Evolutionary conservation across 495 filamentous ascomycete species (phyloP).

Genomic region (Penicillium pancosmium): DNA sequence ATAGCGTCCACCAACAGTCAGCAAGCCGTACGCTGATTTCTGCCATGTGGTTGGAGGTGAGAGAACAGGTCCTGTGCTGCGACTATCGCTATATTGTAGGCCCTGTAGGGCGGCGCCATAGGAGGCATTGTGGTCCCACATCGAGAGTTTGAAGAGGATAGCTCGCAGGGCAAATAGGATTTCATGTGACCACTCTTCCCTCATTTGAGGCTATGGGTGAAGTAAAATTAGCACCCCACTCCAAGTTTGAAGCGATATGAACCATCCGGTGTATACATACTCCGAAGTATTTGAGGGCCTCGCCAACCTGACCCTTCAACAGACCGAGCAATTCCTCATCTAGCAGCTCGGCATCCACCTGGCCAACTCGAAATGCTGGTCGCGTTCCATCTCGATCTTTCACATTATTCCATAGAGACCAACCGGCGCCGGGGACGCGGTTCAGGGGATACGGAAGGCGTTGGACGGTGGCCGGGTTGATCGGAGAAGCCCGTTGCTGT

Average conservation of each 20-base stretch:
- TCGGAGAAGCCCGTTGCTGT: slow-evolving; percentile 59
- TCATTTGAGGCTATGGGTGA: slow-evolving; percentile 52
- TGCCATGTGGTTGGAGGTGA: slow-evolving; percentile 72
- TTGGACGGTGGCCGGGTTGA: slow-evolving; percentile 52
- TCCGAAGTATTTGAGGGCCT: slow-evolving; percentile 86
- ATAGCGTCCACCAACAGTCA: slow-evolving; percentile 88
- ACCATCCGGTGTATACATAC: slow-evolving; percentile 33
- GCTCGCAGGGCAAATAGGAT: slow-evolving; percentile 76
- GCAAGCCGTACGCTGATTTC: slow-evolving; percentile 78
- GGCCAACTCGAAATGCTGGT: slow-evolving; percentile 90
- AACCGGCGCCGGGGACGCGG: slow-evolving; percentile 55
- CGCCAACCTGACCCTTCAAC: slow-evolving; percentile 83
- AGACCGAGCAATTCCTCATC: slow-evolving; percentile 91
- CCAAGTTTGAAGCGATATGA: neutral
- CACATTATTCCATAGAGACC: slow-evolving; percentile 69
- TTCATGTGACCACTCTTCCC: slow-evolving; percentile 85
- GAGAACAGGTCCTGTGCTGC: slow-evolving; percentile 61
- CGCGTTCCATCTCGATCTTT: slow-evolving; percentile 75
- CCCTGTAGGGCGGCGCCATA: slow-evolving; percentile 95
- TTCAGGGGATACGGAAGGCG: slow-evolving; percentile 68
- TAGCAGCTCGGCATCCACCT: slow-evolving; percentile 93
- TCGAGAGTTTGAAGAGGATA: slow-evolving; percentile 87
- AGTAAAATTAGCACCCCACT: slow-evolving; percentile 2
- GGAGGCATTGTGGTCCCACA: slow-evolving; percentile 95
- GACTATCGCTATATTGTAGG: slow-evolving; percentile 84